A percentile compares a stretch with the other conserved stretches of the same genome.
Evolutionary conservation across 495 filamentous ascomycete species (phyloP).

Genomic region (Apodospora peruviana): DNA sequence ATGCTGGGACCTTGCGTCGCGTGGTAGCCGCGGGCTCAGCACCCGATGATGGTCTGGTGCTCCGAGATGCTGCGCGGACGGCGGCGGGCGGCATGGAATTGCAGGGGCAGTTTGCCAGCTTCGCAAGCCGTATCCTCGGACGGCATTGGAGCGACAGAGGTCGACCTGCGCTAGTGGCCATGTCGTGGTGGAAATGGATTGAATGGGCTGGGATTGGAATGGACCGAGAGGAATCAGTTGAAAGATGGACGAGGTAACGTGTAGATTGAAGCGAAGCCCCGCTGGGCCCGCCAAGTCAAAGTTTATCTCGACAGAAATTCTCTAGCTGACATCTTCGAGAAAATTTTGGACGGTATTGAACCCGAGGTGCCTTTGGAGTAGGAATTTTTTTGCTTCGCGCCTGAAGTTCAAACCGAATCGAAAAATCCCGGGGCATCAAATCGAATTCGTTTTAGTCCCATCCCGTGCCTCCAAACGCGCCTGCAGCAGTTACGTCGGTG

Average conservation of each 20-base stretch:
- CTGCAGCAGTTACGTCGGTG: not conserved
- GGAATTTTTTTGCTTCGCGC: no score
- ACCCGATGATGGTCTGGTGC: not conserved
- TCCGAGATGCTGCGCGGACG: not conserved
- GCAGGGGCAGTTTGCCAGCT: no score
- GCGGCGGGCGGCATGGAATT: not conserved
- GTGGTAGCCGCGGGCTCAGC: not conserved
- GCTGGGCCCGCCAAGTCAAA: conserved; percentile 1
- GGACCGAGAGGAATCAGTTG: no score
- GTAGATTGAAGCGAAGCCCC: conserved; percentile 1
- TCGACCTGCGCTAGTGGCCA: conserved; percentile 8
- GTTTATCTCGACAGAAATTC: not conserved
- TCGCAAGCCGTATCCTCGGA: conserved; percentile 1
- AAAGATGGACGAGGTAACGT: not conserved
- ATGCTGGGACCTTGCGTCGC: no score
- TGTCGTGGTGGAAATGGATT: not conserved
- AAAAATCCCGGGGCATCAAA: no score
- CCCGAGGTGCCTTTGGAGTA: no score
- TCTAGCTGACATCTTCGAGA: not conserved
- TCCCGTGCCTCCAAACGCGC: no score
- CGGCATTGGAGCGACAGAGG: conserved; percentile 10
- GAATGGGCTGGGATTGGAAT: no score
- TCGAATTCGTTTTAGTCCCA: no score
- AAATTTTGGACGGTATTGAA: not conserved
- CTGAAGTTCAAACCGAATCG: no score